Conservation (phyloP, 2,329 filamentous ascomycete species). For the Meredithiella fracta region DNA sequence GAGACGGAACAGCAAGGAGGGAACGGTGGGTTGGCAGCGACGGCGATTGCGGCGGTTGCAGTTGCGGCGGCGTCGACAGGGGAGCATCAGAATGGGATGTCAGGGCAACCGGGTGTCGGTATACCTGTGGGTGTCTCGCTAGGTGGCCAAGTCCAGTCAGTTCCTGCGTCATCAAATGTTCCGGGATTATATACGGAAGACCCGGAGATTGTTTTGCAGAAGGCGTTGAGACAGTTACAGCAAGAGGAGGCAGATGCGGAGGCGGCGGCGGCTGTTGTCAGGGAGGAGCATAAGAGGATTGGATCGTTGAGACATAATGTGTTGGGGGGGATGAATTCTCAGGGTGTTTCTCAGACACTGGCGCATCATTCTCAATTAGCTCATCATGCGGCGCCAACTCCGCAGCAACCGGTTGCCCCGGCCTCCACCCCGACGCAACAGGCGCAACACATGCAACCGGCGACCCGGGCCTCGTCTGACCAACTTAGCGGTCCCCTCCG, state of each 20-base stretch:
- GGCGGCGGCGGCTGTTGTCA: constrained; percentile 36
- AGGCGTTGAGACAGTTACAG: constrained; percentile 41
- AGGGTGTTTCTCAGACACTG: constrained; percentile 11
- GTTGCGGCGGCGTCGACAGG: constrained; percentile 15
- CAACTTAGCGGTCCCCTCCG: no score
- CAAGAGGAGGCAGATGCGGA: constrained; percentile 43
- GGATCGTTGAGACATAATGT: constrained; percentile 23
- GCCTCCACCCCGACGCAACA: not conserved
- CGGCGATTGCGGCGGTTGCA: constrained; percentile 17
- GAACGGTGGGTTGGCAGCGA: constrained; percentile 2
- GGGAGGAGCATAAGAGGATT: constrained; percentile 34
- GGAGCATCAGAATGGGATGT: not conserved
- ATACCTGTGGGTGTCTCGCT: not conserved
- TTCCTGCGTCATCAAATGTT: not conserved
- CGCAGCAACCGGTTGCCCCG: not conserved
- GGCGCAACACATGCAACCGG: not conserved
- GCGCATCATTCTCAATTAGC: not conserved
- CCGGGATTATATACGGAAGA: constrained; percentile 26
- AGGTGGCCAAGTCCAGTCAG: no score
- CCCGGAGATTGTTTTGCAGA: constrained; percentile 41
- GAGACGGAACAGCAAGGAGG: not conserved
- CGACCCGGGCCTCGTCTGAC: no score
- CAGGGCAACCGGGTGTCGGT: not conserved
- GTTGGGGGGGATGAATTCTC: not conserved
- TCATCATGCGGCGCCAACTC: not conserved